Percentiles rank a stretch among this genome's conserved stretches.
Evolutionary conservation across 805 yeast genomes (phyloP).

Genomic region (Candida lessepsii): DNA sequence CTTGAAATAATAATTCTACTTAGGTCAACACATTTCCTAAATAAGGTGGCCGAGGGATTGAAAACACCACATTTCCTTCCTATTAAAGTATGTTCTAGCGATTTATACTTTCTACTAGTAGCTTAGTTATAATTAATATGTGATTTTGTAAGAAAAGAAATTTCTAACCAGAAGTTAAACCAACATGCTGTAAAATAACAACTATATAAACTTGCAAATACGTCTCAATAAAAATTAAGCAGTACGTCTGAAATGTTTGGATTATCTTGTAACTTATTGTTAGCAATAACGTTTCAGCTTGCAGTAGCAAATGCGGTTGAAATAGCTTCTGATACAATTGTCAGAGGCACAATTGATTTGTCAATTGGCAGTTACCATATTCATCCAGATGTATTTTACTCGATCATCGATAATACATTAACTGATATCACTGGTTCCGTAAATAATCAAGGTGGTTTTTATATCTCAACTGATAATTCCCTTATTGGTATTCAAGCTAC

Average conservation of each 20-base stretch:
- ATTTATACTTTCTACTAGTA: no score
- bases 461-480: constrained; percentile 18
- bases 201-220: no score
- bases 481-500: constrained; percentile 18
- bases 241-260: constrained; percentile 4
- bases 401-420: constrained; percentile 25
- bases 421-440: constrained; percentile 23
- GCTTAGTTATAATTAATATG: no score
- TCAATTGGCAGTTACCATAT: constrained; percentile 21
- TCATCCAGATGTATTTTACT: constrained; percentile 23
- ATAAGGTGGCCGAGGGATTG: no score
- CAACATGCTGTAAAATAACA: no score
- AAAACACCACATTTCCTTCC: no score
- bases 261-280: neutral
- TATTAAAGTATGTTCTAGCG: no score
- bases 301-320: constrained; percentile 11
- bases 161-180: no score
- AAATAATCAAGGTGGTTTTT: constrained; percentile 19
- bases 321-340: constrained; percentile 18
- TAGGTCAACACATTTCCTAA: no score
- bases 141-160: no score
- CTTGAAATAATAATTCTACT: no score
- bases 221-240: no score
- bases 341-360: constrained; percentile 18
- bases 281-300: constrained; percentile 1